Conservation (phyloP, 257 asterid genomes). For the Solanum lignicaule region DNA sequence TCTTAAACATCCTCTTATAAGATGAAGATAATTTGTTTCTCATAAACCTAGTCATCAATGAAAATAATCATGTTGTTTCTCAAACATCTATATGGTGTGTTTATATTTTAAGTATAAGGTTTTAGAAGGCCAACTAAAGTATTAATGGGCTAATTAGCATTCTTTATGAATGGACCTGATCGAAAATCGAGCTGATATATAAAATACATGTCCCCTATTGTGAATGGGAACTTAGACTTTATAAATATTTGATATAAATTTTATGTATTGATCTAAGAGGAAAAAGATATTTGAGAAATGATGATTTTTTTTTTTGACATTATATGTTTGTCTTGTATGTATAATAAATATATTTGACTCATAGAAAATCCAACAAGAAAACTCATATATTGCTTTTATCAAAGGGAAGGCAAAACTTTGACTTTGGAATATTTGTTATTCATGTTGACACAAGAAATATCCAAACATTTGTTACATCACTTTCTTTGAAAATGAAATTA, state of each 20-base stretch:
- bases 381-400: background rate
- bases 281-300: background rate
- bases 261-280: background rate
- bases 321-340: background rate
- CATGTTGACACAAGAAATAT: background rate
- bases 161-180: background rate
- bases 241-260: background rate
- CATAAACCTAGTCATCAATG: background rate
- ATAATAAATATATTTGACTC: background rate
- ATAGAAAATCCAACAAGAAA: background rate
- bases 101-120: background rate
- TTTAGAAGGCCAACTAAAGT: background rate
- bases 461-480: conserved; percentile 4
- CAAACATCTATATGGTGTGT: background rate
- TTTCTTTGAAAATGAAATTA: background rate
- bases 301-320: background rate
- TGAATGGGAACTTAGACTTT: background rate
- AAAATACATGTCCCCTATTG: background rate
- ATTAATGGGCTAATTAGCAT: background rate
- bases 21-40: background rate
- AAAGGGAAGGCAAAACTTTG: background rate
- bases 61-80: background rate
- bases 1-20: background rate
- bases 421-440: background rate
- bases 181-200: background rate